Evolutionary conservation across 805 yeast species (phyloP).

Genomic region (Sugiyamaella boreocaroliniensis): DNA sequence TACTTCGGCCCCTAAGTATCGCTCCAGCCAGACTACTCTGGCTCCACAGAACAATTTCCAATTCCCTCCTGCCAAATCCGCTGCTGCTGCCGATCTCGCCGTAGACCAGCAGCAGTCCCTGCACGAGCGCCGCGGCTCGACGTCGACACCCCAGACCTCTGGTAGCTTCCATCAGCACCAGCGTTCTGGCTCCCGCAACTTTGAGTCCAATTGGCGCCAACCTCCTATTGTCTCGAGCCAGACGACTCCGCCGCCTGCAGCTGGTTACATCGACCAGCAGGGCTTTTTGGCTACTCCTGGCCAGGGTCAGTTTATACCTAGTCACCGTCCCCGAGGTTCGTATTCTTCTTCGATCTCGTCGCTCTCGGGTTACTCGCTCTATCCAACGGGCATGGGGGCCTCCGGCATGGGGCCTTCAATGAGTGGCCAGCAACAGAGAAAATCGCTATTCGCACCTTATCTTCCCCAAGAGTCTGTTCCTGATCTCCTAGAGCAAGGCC

Average conservation of each 20-base stretch:
- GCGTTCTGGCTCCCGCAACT: constrained; percentile 31
- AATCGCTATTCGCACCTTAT: constrained; percentile 89
- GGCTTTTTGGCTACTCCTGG: constrained; percentile 3
- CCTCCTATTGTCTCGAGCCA: constrained; percentile 5
- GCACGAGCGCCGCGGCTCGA: constrained; percentile 16
- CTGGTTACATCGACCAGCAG: background rate
- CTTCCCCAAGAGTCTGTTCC: constrained; percentile 91
- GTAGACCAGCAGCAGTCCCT: constrained; percentile 16
- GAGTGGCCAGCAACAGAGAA: constrained; percentile 30
- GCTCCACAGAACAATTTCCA: constrained; percentile 1
- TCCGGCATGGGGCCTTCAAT: constrained; percentile 29
- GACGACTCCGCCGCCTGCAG: background rate
- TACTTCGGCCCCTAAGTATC: constrained; percentile 1
- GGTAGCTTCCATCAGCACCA: constrained; percentile 38
- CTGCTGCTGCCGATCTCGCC: constrained; percentile 35
- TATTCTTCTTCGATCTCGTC: constrained; percentile 49
- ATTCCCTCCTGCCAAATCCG: constrained; percentile 38
- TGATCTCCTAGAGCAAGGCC: constrained; percentile 79
- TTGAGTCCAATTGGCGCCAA: constrained; percentile 25
- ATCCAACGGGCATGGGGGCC: constrained; percentile 7
- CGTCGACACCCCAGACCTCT: constrained; percentile 1
- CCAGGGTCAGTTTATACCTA: constrained; percentile 52
- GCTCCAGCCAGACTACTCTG: background rate
- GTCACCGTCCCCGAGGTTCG: constrained; percentile 73
- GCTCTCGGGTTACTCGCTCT: constrained; percentile 24